A percentile compares a stretch with the other conserved stretches of the same genome.
These are phyloP conservation scores for Monosporozyma servazzii DNA, from an alignment of 805 yeast genomes.

Conservation along the genomic window DNA sequence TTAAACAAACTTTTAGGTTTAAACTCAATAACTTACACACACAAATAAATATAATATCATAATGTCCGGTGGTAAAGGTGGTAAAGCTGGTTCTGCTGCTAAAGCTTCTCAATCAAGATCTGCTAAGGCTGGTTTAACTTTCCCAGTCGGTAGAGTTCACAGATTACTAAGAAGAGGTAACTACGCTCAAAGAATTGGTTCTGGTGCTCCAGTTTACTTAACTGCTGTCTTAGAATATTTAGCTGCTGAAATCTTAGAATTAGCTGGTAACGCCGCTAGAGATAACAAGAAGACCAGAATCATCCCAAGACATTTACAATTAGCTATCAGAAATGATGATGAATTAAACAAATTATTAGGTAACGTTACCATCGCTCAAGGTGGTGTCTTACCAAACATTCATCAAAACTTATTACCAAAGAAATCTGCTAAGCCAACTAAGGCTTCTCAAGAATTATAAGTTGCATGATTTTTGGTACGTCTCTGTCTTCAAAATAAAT, in stretches of 20 bases:
- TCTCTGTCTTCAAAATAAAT: neutral
- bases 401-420: slow-evolving; percentile 86
- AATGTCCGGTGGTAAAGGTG: slow-evolving; percentile 72
- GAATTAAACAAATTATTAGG: slow-evolving; percentile 90
- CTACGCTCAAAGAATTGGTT: slow-evolving; percentile 97
- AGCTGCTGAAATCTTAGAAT: slow-evolving; percentile 95
- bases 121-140: slow-evolving; percentile 95
- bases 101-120: slow-evolving; percentile 98
- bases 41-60: slow-evolving; percentile 6
- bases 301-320: slow-evolving; percentile 96
- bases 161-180: slow-evolving; percentile 93
- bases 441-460: slow-evolving; percentile 61
- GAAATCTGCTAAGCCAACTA: slow-evolving; percentile 52
- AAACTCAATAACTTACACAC: slow-evolving; percentile 3
- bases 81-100: slow-evolving; percentile 90
- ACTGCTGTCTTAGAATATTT: slow-evolving; percentile 95
- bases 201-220: slow-evolving; percentile 97
- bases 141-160: slow-evolving; percentile 99
- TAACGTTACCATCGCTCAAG: slow-evolving; percentile 95
- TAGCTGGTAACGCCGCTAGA: slow-evolving; percentile 98
- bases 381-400: slow-evolving; percentile 98
- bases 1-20: slow-evolving; percentile 1
- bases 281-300: slow-evolving; percentile 99
- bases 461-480: neutral
- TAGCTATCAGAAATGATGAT: slow-evolving; percentile 98